Conservation (phyloP, 345 rosid species). For the Trapa bicornis region DNA sequence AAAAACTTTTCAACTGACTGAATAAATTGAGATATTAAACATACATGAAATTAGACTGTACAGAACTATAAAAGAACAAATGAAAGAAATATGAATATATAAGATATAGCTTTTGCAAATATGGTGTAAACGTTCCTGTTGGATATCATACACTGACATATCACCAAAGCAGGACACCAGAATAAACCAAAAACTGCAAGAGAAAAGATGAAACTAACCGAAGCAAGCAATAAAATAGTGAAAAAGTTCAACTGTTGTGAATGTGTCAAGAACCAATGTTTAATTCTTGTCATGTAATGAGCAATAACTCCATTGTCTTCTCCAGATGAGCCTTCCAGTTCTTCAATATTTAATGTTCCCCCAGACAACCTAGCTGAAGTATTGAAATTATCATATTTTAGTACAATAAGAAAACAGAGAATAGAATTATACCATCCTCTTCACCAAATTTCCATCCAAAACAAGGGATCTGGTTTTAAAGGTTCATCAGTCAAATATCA, state of each 20-base stretch:
- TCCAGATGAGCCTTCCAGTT: slow-evolving; percentile 47
- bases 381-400: neutral
- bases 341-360: slow-evolving; percentile 48
- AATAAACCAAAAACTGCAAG: neutral
- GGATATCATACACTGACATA: neutral
- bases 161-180: neutral
- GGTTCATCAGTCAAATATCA: neutral
- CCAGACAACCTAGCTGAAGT: slow-evolving; percentile 71
- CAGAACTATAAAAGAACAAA: neutral
- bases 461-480: neutral
- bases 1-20: neutral
- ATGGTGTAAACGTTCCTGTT: neutral
- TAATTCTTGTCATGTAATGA: slow-evolving; percentile 28
- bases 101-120: neutral
- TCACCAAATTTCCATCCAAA: neutral
- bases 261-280: slow-evolving; percentile 58
- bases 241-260: slow-evolving; percentile 81
- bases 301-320: slow-evolving; percentile 60
- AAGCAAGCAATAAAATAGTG: slow-evolving; percentile 85
- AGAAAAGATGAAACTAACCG: slow-evolving; percentile 41
- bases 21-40: neutral
- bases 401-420: neutral
- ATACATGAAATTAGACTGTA: neutral
- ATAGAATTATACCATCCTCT: neutral
- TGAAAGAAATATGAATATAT: neutral